Evolutionary conservation across 164 flowering plant genomes (phyloP).

Genomic region (Euptelea pleiosperma): DNA sequence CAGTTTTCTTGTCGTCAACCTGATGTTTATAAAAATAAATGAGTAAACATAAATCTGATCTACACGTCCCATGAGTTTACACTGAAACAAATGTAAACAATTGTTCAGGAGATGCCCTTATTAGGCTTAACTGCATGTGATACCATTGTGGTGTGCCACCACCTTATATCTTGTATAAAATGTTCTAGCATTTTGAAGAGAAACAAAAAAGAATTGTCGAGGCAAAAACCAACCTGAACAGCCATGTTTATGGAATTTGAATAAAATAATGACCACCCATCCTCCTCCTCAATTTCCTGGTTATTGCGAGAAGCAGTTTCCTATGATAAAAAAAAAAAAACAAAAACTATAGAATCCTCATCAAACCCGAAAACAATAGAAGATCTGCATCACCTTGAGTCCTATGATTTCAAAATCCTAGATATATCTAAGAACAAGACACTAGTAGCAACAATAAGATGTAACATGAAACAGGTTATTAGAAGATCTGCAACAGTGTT

Average conservation of each 20-base stretch:
- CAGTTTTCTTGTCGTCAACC: conserved; percentile 84
- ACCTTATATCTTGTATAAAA: too few relatives aligned
- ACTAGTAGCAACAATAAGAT: background rate
- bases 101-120: background rate
- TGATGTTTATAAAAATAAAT: conserved; percentile 18
- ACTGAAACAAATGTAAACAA: background rate
- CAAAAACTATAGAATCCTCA: background rate
- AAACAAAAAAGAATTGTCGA: background rate
- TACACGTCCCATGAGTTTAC: too few relatives aligned
- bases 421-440: background rate
- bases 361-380: conserved; percentile 7
- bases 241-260: conserved; percentile 70
- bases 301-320: conserved; percentile 33
- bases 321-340: conserved; percentile 28
- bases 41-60: background rate
- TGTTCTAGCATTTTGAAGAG: conserved; percentile 1
- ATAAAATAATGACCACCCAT: conserved; percentile 76
- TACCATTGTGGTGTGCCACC: too few relatives aligned
- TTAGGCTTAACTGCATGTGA: too few relatives aligned
- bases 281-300: conserved; percentile 53
- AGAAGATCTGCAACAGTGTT: background rate
- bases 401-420: background rate
- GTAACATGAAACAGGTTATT: background rate
- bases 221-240: conserved; percentile 55
- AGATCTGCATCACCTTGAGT: background rate